Evolutionary conservation across 2,329 filamentous ascomycete species (phyloP).

Genomic region (Rhynchosporium agropyri): DNA sequence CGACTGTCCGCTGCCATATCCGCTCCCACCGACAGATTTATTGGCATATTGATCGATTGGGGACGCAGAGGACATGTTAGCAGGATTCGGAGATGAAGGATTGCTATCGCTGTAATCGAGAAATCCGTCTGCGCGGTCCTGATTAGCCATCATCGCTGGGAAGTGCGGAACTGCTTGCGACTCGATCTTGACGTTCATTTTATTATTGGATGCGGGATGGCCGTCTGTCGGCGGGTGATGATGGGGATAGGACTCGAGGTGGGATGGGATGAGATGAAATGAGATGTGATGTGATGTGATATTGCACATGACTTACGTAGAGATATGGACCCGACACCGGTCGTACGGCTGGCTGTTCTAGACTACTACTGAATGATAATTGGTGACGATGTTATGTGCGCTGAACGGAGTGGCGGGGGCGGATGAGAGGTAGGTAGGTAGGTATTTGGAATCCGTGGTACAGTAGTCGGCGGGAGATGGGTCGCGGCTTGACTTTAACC

Average conservation of each 20-base stretch:
- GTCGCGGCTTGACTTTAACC: constrained; percentile 5
- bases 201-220: constrained; percentile 3
- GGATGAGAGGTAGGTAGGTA: not conserved
- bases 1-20: constrained; percentile 40
- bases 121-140: constrained; percentile 22
- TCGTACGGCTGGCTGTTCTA: constrained; percentile 17
- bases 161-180: constrained; percentile 15
- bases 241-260: not conserved
- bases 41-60: constrained; percentile 39
- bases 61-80: constrained; percentile 37
- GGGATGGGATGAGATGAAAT: not conserved
- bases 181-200: not conserved
- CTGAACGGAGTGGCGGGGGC: constrained; percentile 19
- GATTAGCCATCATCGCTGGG: constrained; percentile 29
- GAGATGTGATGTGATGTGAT: constrained; percentile 9
- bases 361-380: constrained; percentile 19
- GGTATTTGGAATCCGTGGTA: constrained; percentile 34
- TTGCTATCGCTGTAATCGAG: constrained; percentile 17
- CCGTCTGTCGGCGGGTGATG: constrained; percentile 13
- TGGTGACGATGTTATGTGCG: constrained; percentile 17
- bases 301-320: constrained; percentile 31
- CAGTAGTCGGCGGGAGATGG: not conserved
- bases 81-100: constrained; percentile 19
- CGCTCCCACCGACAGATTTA: constrained; percentile 35
- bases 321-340: constrained; percentile 13